Evolutionary conservation across 192 early-diverging fungal species (phyloP).

Genomic region (Coemansia sp.): DNA sequence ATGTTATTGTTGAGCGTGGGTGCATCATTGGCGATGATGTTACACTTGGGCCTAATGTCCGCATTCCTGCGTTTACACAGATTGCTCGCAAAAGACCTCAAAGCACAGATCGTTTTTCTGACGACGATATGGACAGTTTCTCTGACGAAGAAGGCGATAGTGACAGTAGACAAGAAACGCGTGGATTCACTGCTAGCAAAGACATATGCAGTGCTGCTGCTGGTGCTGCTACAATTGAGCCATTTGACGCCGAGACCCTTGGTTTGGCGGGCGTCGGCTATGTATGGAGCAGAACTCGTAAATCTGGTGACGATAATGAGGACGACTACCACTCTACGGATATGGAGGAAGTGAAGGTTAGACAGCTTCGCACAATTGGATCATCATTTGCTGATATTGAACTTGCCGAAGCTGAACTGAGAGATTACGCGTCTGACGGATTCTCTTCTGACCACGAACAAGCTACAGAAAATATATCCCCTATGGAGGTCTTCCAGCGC

Average conservation of each 20-base stretch:
- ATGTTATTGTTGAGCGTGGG: slow-evolving; percentile 69
- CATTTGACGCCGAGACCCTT: slow-evolving; percentile 40
- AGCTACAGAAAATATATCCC: slow-evolving; percentile 38
- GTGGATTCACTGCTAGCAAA: not conserved
- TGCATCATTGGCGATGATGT: slow-evolving; percentile 71
- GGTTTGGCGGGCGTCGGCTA: slow-evolving; percentile 66
- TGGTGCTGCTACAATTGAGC: slow-evolving; percentile 13
- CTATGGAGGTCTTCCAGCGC: slow-evolving; percentile 67
- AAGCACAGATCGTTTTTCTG: slow-evolving; percentile 11
- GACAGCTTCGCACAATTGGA: slow-evolving; percentile 35
- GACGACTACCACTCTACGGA: slow-evolving; percentile 58
- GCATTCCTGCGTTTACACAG: slow-evolving; percentile 65
- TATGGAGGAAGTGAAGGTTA: slow-evolving; percentile 19
- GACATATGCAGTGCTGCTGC: not conserved
- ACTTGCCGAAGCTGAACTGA: slow-evolving; percentile 21
- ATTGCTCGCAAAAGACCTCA: slow-evolving; percentile 51
- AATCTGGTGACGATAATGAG: slow-evolving; percentile 37
- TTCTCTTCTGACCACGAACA: slow-evolving; percentile 47
- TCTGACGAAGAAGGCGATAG: slow-evolving; percentile 49
- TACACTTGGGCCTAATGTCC: slow-evolving; percentile 71
- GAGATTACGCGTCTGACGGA: slow-evolving; percentile 11
- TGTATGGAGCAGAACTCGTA: slow-evolving; percentile 46
- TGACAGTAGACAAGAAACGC: slow-evolving; percentile 8
- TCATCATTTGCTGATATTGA: slow-evolving; percentile 23
- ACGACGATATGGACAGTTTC: slow-evolving; percentile 22